A percentile compares a stretch with the other conserved stretches of the same genome.
Evolutionary conservation across 1,284 basidiomycete genomes (phyloP).

Genomic region (Mixia osmundae): DNA sequence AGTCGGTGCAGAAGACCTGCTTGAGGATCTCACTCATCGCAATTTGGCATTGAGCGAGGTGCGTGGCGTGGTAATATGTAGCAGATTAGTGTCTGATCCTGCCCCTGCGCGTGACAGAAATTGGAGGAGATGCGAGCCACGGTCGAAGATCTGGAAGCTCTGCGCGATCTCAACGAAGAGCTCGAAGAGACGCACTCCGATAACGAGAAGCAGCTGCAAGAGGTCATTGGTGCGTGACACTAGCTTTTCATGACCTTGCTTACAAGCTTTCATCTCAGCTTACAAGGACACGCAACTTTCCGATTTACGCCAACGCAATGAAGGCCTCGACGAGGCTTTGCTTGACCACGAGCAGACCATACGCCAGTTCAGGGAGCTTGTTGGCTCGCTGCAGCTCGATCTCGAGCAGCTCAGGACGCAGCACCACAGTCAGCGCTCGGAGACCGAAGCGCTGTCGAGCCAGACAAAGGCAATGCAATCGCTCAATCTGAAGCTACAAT

Average conservation of each 20-base stretch:
- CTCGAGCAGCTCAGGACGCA: slow-evolving; percentile 54
- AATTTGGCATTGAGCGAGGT: slow-evolving; percentile 78
- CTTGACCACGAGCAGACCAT: slow-evolving; percentile 71
- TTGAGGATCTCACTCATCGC: slow-evolving; percentile 82
- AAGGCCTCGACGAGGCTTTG: slow-evolving; percentile 46
- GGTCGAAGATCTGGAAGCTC: slow-evolving; percentile 83
- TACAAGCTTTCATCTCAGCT: slow-evolving; percentile 30
- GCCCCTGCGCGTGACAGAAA: slow-evolving; percentile 33
- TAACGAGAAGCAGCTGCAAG: slow-evolving; percentile 74
- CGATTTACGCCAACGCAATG: slow-evolving; percentile 40
- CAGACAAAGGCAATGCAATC: slow-evolving; percentile 65
- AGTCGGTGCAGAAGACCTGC: slow-evolving; percentile 80
- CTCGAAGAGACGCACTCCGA: slow-evolving; percentile 90
- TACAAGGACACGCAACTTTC: slow-evolving; percentile 43
- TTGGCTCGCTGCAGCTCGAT: slow-evolving; percentile 59
- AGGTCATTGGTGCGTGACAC: slow-evolving; percentile 45
- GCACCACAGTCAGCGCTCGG: slow-evolving; percentile 56
- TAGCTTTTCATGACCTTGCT: not conserved
- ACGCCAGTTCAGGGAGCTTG: slow-evolving; percentile 68
- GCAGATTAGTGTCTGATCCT: slow-evolving; percentile 2
- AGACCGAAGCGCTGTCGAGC: slow-evolving; percentile 46
- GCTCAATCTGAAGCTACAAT: slow-evolving; percentile 74
- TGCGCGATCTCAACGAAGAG: slow-evolving; percentile 90
- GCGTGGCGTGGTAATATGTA: slow-evolving; percentile 10
- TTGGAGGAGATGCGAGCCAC: slow-evolving; percentile 88